phyloP scores from a whole-genome alignment of 2,329 filamentous ascomycete species.

The Colletotrichum shisoi region DNA sequence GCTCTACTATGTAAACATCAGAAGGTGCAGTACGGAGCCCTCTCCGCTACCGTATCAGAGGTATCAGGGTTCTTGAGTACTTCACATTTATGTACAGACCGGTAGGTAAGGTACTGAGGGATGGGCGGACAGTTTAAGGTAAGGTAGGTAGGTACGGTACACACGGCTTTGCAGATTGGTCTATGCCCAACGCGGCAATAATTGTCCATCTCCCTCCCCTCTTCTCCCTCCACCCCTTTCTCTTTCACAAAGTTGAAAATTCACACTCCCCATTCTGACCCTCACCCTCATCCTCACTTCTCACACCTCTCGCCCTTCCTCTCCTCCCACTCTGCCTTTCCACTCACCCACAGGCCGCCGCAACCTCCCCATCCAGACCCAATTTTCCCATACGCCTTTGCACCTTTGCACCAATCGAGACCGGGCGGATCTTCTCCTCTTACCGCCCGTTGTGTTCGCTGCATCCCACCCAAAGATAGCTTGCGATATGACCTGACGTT shows the following conservation, averaged over 20 bases:
- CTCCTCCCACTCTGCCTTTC: neutral
- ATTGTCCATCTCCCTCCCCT: neutral
- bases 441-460: neutral
- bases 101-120: neutral
- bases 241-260: neutral
- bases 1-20: no score
- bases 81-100: neutral
- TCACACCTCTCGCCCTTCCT: neutral
- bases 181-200: neutral
- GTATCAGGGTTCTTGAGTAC: neutral
- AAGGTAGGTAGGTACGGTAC: neutral
- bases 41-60: neutral
- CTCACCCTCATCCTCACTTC: neutral
- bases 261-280: neutral
- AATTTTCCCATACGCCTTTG: constrained; percentile 8
- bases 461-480: neutral
- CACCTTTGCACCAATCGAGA: neutral
- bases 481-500: neutral
- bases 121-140: neutral
- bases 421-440: no score
- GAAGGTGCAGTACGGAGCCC: neutral
- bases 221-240: neutral
- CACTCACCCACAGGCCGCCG: neutral
- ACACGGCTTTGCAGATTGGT: neutral
- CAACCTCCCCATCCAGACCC: constrained; percentile 20